Conservation (phyloP, 768 basidiomycete genomes). For the Mrakia blollopis region DNA sequence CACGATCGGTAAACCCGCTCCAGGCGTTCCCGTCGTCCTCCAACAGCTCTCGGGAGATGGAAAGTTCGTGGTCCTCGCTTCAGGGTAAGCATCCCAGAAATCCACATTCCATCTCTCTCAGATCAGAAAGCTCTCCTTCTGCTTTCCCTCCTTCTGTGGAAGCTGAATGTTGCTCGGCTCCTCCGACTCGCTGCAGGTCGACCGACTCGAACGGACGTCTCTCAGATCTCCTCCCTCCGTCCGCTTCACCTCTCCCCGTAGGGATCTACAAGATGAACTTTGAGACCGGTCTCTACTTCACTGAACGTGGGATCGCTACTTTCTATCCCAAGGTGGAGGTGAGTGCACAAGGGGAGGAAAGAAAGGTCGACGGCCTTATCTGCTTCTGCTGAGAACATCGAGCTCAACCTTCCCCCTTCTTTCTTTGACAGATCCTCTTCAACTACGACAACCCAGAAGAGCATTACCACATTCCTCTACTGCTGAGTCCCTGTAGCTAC, state of each 20-base stretch:
- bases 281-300: constrained; percentile 76
- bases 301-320: constrained; percentile 56
- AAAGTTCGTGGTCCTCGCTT: constrained; percentile 54
- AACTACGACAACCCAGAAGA: constrained; percentile 64
- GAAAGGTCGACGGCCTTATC: background rate
- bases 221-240: constrained; percentile 60
- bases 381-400: background rate
- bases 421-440: constrained; percentile 65
- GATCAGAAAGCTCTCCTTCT: constrained; percentile 31
- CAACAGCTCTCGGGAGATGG: constrained; percentile 49
- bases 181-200: constrained; percentile 47
- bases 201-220: constrained; percentile 84
- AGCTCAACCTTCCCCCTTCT: background rate
- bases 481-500: constrained; percentile 85
- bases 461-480: constrained; percentile 85
- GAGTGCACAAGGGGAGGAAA: constrained; percentile 30
- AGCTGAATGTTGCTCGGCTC: background rate
- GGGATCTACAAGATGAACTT: constrained; percentile 82
- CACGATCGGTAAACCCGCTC: constrained; percentile 73
- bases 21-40: constrained; percentile 61
- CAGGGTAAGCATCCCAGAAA: constrained; percentile 56
- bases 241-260: constrained; percentile 50
- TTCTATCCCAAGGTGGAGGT: constrained; percentile 95
- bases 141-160: constrained; percentile 22
- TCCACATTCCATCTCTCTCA: background rate